Evolutionary conservation across 345 rosid genomes (phyloP), one percentile per base, ranked within the genome.

Genomic region (Melaleuca alternifolia): DNA sequence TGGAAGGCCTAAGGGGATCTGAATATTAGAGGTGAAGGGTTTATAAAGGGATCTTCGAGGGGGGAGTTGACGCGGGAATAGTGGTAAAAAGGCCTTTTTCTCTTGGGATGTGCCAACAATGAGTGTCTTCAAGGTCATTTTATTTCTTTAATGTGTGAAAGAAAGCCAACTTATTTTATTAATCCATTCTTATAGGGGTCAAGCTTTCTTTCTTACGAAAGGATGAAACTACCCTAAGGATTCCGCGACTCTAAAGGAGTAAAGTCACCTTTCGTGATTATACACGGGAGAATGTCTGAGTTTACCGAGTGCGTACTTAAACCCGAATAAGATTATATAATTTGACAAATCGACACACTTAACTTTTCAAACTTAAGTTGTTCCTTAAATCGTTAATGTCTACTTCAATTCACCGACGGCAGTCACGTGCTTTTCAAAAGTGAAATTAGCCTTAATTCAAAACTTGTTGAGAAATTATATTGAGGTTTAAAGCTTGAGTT

Each of bases 31-130:
- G 9, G 16, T 1, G 44, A 5, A 61, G 82, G 61, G 56, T 30
- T 46, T 56, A 50, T 28, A 48, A 53, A 48, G 79, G 79, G 21
- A 4, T 37, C 26, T 48, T 48, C 77, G 37, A 71, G 54, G 84
- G 79, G 83, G 89, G 87, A 50, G 94, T 94, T 96, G 99, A 96
- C 96, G 90, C 93, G 88, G 83, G 90, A 91, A 90, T 87, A 75
- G 86, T 81, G 95, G 93, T 84, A 84, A 93, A 91, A 87, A 89
- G 87, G 61, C 50, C 81, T 77, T 77, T 82, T 54, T 11, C 88
- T 71, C 86, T 86, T 87, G 92, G 87, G 84, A 87, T 89, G 86
- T 85, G 88, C 85, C 84, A 28, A 85, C 87, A 85, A 89, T 79
- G 89, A 90, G 92, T 92, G 88, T 87, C 87, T 87, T 90, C 62